Evolutionary conservation across 805 yeast genomes (phyloP).

Genomic region (Metschnikowia colocasiae): DNA sequence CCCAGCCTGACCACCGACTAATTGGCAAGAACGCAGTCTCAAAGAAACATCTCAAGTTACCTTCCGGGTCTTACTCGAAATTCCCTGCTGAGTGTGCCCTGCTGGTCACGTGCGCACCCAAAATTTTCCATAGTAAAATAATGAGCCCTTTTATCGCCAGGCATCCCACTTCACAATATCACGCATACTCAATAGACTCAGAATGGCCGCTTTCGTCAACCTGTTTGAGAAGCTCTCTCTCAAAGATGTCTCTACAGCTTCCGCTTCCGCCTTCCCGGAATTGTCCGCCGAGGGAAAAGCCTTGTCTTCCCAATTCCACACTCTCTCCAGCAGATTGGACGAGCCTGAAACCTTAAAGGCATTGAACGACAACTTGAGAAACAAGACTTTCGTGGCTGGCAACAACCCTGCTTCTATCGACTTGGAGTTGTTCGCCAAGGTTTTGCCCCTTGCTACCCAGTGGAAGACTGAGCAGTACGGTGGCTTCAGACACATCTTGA

Average conservation of each 20-base stretch:
- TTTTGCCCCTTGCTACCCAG: constrained; percentile 55
- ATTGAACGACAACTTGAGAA: constrained; percentile 67
- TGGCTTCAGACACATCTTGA: constrained; percentile 72
- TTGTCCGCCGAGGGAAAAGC: constrained; percentile 56
- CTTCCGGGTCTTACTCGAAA: not conserved
- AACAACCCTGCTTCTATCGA: constrained; percentile 69
- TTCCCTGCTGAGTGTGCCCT: not conserved
- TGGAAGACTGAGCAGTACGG: constrained; percentile 59
- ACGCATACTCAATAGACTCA: constrained; percentile 9
- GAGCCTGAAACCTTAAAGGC: constrained; percentile 42
- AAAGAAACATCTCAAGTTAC: not conserved
- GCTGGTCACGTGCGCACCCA: constrained; percentile 15
- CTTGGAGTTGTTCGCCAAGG: constrained; percentile 60
- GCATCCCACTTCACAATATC: constrained; percentile 3
- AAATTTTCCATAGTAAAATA: constrained; percentile 8
- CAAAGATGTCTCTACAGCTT: constrained; percentile 22
- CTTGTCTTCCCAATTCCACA: constrained; percentile 71
- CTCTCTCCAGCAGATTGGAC: constrained; percentile 58
- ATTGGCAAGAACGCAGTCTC: not conserved
- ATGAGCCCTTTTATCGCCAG: not conserved
- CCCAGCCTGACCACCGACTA: not conserved
- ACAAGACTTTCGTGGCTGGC: constrained; percentile 68
- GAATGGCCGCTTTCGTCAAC: constrained; percentile 30
- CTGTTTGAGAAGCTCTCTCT: constrained; percentile 31
- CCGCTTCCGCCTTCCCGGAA: constrained; percentile 24